Evolutionary conservation across 371 early-diverging fungal genomes (phyloP).

Genomic region (Saksenaea vasiformis): DNA sequence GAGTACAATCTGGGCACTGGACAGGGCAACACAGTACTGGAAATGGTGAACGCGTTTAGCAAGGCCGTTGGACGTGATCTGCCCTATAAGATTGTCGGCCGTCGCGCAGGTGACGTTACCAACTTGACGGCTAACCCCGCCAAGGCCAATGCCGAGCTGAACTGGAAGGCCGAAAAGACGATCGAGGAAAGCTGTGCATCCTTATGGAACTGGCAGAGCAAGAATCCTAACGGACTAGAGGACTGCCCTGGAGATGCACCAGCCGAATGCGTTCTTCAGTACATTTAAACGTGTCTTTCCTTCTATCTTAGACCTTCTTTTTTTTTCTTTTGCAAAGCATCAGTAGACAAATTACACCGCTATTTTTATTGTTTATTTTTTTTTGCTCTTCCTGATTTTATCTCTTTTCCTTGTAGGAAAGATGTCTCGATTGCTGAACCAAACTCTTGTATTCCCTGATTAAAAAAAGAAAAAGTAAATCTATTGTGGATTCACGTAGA

Average conservation of each 20-base stretch:
- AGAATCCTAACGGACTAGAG: constrained; percentile 67
- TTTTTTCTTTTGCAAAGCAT: background rate
- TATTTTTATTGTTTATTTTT: no score
- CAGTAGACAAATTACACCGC: no score
- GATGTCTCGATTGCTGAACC: no score
- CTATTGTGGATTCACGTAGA: no score
- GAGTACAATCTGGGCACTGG: constrained; percentile 91
- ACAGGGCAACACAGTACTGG: constrained; percentile 81
- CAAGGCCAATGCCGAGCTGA: constrained; percentile 68
- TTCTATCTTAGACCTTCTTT: background rate
- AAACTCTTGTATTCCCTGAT: no score
- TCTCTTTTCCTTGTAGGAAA: no score
- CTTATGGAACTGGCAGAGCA: constrained; percentile 84
- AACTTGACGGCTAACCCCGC: constrained; percentile 77
- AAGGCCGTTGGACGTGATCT: constrained; percentile 67
- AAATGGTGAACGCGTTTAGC: constrained; percentile 82
- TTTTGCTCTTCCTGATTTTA: no score
- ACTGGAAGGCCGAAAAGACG: constrained; percentile 71
- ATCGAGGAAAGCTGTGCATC: constrained; percentile 80
- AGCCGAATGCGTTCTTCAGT: constrained; percentile 32
- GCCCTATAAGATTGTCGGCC: constrained; percentile 62
- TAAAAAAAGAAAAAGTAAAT: no score
- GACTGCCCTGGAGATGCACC: constrained; percentile 48
- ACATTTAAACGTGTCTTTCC: constrained; percentile 20
- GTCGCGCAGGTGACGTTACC: constrained; percentile 89